These are phyloP conservation scores for Beauveria australis DNA, from an alignment of 2,329 filamentous ascomycete genomes.

Conservation along the genomic window DNA sequence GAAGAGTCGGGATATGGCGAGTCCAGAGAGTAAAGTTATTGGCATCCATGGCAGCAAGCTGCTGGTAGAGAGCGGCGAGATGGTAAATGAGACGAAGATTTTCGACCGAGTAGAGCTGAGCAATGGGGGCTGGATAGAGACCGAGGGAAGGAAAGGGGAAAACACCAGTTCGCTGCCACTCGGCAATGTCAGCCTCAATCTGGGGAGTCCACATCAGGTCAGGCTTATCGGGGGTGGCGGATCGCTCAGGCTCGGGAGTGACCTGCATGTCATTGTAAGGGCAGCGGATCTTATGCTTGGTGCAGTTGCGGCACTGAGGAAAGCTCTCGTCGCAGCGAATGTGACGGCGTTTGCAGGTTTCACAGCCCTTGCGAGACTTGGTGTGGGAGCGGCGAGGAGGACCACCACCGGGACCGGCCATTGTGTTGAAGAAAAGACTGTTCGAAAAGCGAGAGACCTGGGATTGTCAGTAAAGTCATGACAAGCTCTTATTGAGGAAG, in stretches of 20 bases:
- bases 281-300: constrained; percentile 96
- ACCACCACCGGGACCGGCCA: constrained; percentile 92
- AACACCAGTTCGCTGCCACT: constrained; percentile 75
- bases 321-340: constrained; percentile 97
- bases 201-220: constrained; percentile 80
- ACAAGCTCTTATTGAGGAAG: background rate
- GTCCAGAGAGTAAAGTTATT: constrained; percentile 89
- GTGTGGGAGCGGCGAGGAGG: constrained; percentile 89
- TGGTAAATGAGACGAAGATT: constrained; percentile 88
- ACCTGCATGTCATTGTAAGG: constrained; percentile 88
- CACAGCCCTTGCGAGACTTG: constrained; percentile 97
- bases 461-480: background rate
- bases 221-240: constrained; percentile 52
- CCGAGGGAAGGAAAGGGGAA: constrained; percentile 80
- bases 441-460: constrained; percentile 22
- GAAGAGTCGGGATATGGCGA: constrained; percentile 69
- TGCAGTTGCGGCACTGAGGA: constrained; percentile 97
- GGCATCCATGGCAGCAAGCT: constrained; percentile 68
- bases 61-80: constrained; percentile 74
- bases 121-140: constrained; percentile 66
- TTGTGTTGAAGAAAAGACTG: constrained; percentile 32
- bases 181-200: constrained; percentile 70
- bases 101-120: constrained; percentile 63
- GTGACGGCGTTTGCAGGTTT: constrained; percentile 94
- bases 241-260: constrained; percentile 52